Percentiles rank a stretch among this genome's conserved stretches.
Conservation (phyloP, 805 yeast species). For the Schwanniomyces occidentalis region DNA sequence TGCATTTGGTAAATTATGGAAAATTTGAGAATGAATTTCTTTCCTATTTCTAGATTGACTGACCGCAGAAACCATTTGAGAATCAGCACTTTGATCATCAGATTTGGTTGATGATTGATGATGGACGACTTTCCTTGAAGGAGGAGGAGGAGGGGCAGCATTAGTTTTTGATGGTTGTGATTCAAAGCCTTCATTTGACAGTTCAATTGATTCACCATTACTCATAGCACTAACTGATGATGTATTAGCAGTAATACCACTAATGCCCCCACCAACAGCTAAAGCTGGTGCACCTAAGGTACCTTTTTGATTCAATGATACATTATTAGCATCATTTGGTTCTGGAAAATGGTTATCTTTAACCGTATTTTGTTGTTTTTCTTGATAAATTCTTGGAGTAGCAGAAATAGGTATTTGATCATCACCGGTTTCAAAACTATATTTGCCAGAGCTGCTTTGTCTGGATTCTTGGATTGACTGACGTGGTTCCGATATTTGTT, state of each 20-base stretch:
- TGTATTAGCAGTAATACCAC: conserved; percentile 14
- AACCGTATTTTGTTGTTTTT: conserved; percentile 12
- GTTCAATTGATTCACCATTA: conserved; percentile 1
- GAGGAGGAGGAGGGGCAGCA: conserved; percentile 54
- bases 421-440: conserved; percentile 44
- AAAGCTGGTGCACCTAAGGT: conserved; percentile 5
- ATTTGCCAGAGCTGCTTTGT: conserved; percentile 22
- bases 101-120: conserved; percentile 10
- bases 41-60: conserved; percentile 40
- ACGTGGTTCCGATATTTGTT: conserved; percentile 7
- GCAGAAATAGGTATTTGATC: conserved; percentile 31
- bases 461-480: conserved; percentile 14
- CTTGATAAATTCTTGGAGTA: conserved; percentile 33
- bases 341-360: conserved; percentile 13
- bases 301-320: not conserved
- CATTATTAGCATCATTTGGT: conserved; percentile 9
- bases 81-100: conserved; percentile 23
- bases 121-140: conserved; percentile 50
- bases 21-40: conserved; percentile 47
- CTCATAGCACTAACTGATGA: conserved; percentile 9
- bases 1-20: conserved; percentile 45
- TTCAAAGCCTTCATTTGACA: not conserved
- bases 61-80: too few relatives aligned
- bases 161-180: not conserved
- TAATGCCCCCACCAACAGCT: conserved; percentile 13